Conservation (phyloP, 768 basidiomycete genomes). For the Kwoniella bestiolae region DNA sequence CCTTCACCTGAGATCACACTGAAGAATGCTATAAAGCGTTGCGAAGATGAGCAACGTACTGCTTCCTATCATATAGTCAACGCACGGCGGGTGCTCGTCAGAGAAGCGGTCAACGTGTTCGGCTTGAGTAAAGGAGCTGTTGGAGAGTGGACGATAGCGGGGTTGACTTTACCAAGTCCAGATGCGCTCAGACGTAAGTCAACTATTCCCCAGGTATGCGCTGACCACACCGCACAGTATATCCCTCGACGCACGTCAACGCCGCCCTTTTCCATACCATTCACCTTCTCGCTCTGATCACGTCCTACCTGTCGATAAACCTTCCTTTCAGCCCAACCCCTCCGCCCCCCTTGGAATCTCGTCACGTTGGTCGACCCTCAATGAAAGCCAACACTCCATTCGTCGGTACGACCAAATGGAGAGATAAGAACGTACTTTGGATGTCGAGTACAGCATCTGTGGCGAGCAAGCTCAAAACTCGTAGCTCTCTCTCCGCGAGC, state of each 20-base stretch:
- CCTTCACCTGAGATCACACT: neutral
- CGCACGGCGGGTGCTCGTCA: conserved; percentile 44
- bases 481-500: conserved; percentile 8
- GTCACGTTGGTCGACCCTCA: conserved; percentile 36
- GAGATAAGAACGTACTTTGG: conserved; percentile 38
- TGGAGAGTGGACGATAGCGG: conserved; percentile 46
- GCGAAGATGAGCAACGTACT: conserved; percentile 17
- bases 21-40: conserved; percentile 1
- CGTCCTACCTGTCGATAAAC: conserved; percentile 46
- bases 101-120: conserved; percentile 45
- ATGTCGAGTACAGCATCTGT: conserved; percentile 32
- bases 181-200: conserved; percentile 40
- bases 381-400: conserved; percentile 43
- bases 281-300: conserved; percentile 50
- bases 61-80: conserved; percentile 27
- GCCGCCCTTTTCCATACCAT: conserved; percentile 44
- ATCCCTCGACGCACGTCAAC: conserved; percentile 40
- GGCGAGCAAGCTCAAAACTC: conserved; percentile 19
- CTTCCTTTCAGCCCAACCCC: conserved; percentile 43
- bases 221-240: conserved; percentile 18
- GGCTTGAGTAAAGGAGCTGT: conserved; percentile 28
- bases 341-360: conserved; percentile 3
- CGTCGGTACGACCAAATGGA: conserved; percentile 37
- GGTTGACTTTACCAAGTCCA: conserved; percentile 29
- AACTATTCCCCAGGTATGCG: neutral